Conservation (phyloP, 1,284 basidiomycete species). For the Butyriboletus appendiculatus region DNA sequence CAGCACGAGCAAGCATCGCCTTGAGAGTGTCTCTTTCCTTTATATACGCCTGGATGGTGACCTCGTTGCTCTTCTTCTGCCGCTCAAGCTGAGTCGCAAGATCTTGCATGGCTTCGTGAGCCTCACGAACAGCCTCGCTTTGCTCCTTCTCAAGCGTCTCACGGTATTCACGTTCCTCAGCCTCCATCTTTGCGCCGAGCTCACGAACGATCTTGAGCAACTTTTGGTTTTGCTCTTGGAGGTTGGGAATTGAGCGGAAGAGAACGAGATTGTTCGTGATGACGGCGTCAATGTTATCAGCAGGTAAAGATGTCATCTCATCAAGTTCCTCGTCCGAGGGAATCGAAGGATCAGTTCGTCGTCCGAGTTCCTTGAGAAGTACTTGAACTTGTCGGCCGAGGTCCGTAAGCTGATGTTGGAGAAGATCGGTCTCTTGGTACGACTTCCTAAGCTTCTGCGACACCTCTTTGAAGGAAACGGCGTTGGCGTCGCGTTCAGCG, state of each 20-base stretch:
- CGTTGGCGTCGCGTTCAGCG: slow-evolving; percentile 62
- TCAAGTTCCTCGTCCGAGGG: slow-evolving; percentile 74
- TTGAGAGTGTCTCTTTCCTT: slow-evolving; percentile 90
- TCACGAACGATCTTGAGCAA: slow-evolving; percentile 84
- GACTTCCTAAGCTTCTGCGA: slow-evolving; percentile 64
- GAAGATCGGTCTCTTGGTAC: slow-evolving; percentile 66
- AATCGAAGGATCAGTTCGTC: slow-evolving; percentile 81
- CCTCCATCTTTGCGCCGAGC: slow-evolving; percentile 76
- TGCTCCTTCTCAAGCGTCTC: slow-evolving; percentile 70
- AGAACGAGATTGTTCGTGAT: slow-evolving; percentile 91
- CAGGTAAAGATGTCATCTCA: slow-evolving; percentile 41
- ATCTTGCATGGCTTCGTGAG: slow-evolving; percentile 82
- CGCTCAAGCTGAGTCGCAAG: slow-evolving; percentile 75
- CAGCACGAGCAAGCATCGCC: slow-evolving; percentile 63
- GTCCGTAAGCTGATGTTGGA: slow-evolving; percentile 82
- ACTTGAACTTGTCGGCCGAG: slow-evolving; percentile 84
- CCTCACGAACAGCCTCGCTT: slow-evolving; percentile 81
- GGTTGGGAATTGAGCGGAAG: slow-evolving; percentile 77
- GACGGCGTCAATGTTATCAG: slow-evolving; percentile 69
- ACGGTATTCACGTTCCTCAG: slow-evolving; percentile 69
- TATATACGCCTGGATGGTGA: slow-evolving; percentile 74
- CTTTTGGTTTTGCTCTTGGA: slow-evolving; percentile 92
- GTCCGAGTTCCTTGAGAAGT: slow-evolving; percentile 77
- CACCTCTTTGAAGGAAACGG: slow-evolving; percentile 51
- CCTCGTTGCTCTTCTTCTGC: slow-evolving; percentile 68